phyloP scores from a whole-genome alignment of 139 green algal species.

The Nannochloris sp. region DNA sequence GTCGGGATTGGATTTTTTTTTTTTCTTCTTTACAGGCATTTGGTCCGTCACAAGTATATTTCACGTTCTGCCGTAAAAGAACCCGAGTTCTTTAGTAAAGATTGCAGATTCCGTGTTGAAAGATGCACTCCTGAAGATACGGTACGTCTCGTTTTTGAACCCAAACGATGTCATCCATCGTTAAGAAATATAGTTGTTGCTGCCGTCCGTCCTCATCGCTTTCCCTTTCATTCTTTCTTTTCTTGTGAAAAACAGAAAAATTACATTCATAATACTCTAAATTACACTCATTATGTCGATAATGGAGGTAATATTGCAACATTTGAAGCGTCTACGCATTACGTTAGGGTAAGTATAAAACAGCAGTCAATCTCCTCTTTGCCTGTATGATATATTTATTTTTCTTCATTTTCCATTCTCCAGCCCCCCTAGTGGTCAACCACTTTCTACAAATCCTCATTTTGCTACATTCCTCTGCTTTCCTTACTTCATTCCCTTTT shows the following conservation, averaged over 20 bases:
- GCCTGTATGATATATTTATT: background rate
- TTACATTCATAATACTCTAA: slow-evolving; percentile 13
- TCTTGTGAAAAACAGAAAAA: background rate
- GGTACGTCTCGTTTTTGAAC: background rate
- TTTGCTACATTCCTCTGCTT: no score
- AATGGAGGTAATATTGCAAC: background rate
- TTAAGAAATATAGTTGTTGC: background rate
- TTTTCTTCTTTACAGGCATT: background rate
- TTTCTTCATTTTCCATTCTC: no score
- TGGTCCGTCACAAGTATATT: background rate
- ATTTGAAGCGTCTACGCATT: slow-evolving; percentile 19
- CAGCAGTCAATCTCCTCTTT: background rate
- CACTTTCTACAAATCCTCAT: no score
- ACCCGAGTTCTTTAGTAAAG: slow-evolving; percentile 19
- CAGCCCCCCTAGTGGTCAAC: no score
- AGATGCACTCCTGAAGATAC: background rate
- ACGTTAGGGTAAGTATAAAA: slow-evolving; percentile 4
- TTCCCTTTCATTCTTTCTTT: background rate
- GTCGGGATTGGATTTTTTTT: background rate
- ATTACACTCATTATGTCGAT: slow-evolving; percentile 6
- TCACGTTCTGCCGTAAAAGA: background rate
- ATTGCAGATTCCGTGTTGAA: slow-evolving; percentile 8
- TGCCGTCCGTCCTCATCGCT: background rate
- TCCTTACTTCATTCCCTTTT: background rate
- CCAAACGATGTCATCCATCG: slow-evolving; percentile 10